Evolutionary conservation across 768 basidiomycete genomes (phyloP).

Genomic region (Lactarius hengduanensis): DNA sequence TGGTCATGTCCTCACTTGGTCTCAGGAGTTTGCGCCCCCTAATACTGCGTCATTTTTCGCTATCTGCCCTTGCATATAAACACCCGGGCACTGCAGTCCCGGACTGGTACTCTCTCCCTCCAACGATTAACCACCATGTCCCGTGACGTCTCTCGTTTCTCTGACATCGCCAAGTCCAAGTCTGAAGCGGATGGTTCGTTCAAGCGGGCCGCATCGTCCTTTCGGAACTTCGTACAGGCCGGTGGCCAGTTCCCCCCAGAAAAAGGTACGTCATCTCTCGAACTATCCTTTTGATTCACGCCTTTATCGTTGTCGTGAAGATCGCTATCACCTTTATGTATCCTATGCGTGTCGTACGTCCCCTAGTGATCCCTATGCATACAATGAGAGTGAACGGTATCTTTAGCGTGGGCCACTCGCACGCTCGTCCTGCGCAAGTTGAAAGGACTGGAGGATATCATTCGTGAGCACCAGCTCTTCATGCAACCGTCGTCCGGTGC

Average conservation of each 20-base stretch:
- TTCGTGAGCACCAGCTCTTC: slow-evolving; percentile 51
- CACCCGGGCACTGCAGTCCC: not conserved
- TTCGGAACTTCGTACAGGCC: slow-evolving; percentile 54
- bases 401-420: slow-evolving; percentile 87
- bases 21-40: slow-evolving; percentile 4
- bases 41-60: not conserved
- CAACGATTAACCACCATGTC: not conserved
- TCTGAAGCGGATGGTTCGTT: slow-evolving; percentile 63
- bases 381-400: not conserved
- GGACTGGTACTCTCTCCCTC: not conserved
- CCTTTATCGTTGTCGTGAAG: slow-evolving; percentile 39
- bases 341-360: slow-evolving; percentile 79
- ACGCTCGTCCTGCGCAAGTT: slow-evolving; percentile 85
- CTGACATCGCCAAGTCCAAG: slow-evolving; percentile 56
- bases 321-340: slow-evolving; percentile 90
- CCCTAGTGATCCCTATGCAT: not conserved
- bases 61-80: not conserved
- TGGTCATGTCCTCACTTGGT: not conserved
- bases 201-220: slow-evolving; percentile 52
- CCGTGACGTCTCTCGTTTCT: slow-evolving; percentile 39
- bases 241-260: slow-evolving; percentile 71
- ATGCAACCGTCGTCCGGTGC: not conserved
- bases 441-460: slow-evolving; percentile 85
- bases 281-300: not conserved
- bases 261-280: slow-evolving; percentile 52